Evolutionary conservation across 1,284 basidiomycete genomes (phyloP).

Genomic region (Naganishia albida): DNA sequence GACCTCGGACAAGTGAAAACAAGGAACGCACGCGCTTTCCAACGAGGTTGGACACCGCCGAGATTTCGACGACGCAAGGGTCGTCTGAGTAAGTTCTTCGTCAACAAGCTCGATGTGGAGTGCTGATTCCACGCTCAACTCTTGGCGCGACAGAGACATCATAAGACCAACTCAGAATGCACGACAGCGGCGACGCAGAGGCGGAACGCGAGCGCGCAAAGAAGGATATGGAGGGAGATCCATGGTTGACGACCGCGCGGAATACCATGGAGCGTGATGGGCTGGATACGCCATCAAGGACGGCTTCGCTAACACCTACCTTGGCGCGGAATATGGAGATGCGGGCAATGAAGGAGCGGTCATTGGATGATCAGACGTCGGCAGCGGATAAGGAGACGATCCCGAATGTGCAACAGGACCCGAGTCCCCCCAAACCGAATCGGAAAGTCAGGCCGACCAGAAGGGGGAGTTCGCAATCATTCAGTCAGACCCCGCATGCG

Average conservation of each 20-base stretch:
- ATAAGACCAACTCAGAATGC: not conserved
- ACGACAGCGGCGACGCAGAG: not conserved
- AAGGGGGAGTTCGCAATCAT: conserved; percentile 17
- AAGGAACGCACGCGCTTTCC: not conserved
- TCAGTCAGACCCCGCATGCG: conserved; percentile 5
- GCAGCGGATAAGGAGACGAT: not conserved
- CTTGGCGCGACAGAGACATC: not conserved
- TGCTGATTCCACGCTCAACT: not conserved
- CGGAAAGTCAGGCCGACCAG: conserved; percentile 18
- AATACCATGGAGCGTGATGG: not conserved
- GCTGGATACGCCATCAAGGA: conserved; percentile 4
- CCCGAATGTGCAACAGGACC: not conserved
- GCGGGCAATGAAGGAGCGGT: not conserved
- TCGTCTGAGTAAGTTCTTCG: not conserved
- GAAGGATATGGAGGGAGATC: not conserved
- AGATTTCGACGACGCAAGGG: not conserved
- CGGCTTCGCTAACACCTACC: conserved; percentile 16
- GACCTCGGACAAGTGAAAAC: not conserved
- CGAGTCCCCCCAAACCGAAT: conserved; percentile 9
- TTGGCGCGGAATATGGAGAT: not conserved
- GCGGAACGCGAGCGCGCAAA: not conserved
- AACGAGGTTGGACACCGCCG: not conserved
- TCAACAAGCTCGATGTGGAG: not conserved
- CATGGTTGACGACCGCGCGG: not conserved
- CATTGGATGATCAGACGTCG: not conserved